Base-by-base conservation (phyloP, 129 eudicot genomes). In the Gnaphalium uliginosum region DNA sequence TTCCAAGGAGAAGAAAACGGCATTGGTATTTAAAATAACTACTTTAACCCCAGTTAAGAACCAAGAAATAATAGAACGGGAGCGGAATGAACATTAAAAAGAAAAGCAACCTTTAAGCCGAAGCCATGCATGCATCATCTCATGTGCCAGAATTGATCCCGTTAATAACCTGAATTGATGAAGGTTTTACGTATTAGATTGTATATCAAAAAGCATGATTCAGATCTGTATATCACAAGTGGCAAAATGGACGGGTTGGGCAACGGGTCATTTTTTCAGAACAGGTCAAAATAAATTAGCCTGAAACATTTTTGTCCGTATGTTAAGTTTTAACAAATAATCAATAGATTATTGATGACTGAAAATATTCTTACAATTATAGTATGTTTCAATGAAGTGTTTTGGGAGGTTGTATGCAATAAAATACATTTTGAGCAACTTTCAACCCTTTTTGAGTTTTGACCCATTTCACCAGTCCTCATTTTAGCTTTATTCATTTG, bases 91-190 rank as follows among this genome's bases (percentile, higher is more conserved):
- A 41, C 61, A 15, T 57, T 29, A 23, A 68, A 6, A 22, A 18
- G 22, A 57, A 50, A 15, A 50, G 76, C 6, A 69, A 89, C 99
- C 99, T 82, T 86, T 87, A 27, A 95, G 99, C 76, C 97, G 83
- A 33, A 95, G 87, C 99, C 99, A 95, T 25, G 99, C 99, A 73
- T 91, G 97, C 99, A 95, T 95, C 99, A 95, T 91, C 82, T 95
- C 99, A 68, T 91, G 97, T 67, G 97, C 99, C 82, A 95, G 77
- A 83, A 95, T 91, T 32, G 99, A 91, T 5, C 99, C 99, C 19
- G 97, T 91, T 83, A 95, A 75, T 81, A 95, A 79, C 90, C 99
- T 93, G 83, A 76, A 81, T 35, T 14, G 9, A 48, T 68, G 14
- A 33, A 70, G 72, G 18, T 76, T 35, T 62, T 32, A 71, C 4